phyloP scores from a whole-genome alignment of 345 rosid species.

The Kernera saxatilis region DNA sequence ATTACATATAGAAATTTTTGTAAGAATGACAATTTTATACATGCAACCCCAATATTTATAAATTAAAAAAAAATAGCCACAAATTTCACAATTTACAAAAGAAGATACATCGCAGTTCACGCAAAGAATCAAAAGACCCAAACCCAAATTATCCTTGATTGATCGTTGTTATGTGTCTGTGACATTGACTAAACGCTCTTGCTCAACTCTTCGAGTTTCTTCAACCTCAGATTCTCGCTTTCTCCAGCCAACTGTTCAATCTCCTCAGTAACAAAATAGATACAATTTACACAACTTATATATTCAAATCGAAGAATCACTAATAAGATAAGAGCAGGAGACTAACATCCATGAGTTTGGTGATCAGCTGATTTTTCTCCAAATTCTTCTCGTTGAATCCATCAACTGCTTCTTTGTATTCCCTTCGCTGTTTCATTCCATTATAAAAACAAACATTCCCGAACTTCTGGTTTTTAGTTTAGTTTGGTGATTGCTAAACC shows the following conservation, averaged over 20 bases:
- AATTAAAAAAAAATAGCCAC: background rate
- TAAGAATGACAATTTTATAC: background rate
- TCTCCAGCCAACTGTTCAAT: constrained; percentile 58
- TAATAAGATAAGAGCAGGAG: background rate
- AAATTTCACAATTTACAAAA: background rate
- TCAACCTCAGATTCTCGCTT: constrained; percentile 72
- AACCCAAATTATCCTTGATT: background rate
- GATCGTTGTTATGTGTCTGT: background rate
- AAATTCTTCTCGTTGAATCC: constrained; percentile 69
- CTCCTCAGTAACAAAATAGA: background rate
- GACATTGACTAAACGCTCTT: constrained; percentile 32
- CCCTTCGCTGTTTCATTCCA: constrained; percentile 48
- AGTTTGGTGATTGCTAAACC: background rate
- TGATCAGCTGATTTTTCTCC: constrained; percentile 69
- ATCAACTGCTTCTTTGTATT: constrained; percentile 67
- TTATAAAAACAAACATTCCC: background rate
- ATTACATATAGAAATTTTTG: background rate
- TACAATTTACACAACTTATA: background rate
- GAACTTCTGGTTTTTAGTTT: background rate
- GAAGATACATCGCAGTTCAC: background rate
- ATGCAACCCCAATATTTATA: background rate
- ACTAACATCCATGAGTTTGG: constrained; percentile 62
- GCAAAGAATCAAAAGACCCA: background rate
- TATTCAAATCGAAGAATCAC: background rate
- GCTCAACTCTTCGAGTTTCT: constrained; percentile 76